Percentiles rank a stretch among this genome's conserved stretches.
phyloP scores from a whole-genome alignment of 805 yeast genomes.

The Teunomyces pallodes region DNA sequence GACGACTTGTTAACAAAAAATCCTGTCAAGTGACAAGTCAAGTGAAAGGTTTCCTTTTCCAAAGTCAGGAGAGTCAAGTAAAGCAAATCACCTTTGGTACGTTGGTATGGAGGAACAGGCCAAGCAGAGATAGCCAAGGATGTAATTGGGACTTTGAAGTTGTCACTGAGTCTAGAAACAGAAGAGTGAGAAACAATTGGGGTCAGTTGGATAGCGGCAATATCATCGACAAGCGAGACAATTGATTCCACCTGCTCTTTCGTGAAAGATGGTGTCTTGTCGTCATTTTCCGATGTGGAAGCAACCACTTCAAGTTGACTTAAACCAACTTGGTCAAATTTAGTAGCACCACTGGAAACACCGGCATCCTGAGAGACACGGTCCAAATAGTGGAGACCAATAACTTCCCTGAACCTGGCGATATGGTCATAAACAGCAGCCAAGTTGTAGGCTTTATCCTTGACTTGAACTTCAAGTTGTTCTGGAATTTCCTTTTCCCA shows the following conservation, averaged over 20 bases:
- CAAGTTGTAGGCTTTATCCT: slow-evolving; percentile 58
- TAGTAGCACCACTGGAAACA: slow-evolving; percentile 49
- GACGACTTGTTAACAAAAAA: slow-evolving; percentile 75
- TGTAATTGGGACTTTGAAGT: slow-evolving; percentile 51
- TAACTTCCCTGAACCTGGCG: slow-evolving; percentile 57
- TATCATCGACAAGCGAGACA: slow-evolving; percentile 6
- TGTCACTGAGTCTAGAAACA: slow-evolving; percentile 24
- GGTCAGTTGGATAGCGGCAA: slow-evolving; percentile 10
- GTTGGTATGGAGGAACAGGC: slow-evolving; percentile 69
- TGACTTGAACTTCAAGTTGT: slow-evolving; percentile 43
- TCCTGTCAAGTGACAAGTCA: slow-evolving; percentile 78
- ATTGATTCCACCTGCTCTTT: slow-evolving; percentile 25
- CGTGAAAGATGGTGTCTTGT: slow-evolving; percentile 11
- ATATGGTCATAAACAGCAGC: slow-evolving; percentile 62
- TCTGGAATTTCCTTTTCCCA: slow-evolving; percentile 19
- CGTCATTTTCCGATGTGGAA: slow-evolving; percentile 7
- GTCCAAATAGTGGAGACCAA: slow-evolving; percentile 49
- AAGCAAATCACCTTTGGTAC: slow-evolving; percentile 70
- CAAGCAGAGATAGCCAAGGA: slow-evolving; percentile 65
- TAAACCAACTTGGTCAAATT: slow-evolving; percentile 42
- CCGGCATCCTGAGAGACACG: slow-evolving; percentile 42
- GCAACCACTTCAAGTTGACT: slow-evolving; percentile 14
- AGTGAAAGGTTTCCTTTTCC: slow-evolving; percentile 75
- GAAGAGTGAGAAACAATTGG: slow-evolving; percentile 17
- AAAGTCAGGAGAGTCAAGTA: slow-evolving; percentile 74